A percentile compares a stretch with the other conserved stretches of the same genome.
phyloP scores from a whole-genome alignment of 2,329 filamentous ascomycete genomes.

The Stenocarpella maydis region DNA sequence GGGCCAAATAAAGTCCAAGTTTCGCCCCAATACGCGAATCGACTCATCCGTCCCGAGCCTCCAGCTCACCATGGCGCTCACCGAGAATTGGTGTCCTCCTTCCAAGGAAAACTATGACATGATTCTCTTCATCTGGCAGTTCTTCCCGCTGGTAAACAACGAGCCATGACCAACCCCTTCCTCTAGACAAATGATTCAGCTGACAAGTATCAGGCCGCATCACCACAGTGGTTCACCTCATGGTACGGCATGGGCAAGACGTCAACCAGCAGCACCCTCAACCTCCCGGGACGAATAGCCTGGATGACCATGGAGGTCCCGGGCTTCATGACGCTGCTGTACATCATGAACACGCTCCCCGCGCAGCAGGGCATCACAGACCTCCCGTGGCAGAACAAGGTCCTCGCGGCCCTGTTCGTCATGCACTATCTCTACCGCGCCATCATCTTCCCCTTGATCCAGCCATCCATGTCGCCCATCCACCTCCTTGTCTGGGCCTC shows the following conservation, averaged over 20 bases:
- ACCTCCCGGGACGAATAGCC: constrained; percentile 86
- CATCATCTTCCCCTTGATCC: constrained; percentile 80
- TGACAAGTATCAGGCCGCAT: constrained; percentile 50
- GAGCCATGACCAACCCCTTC: constrained; percentile 21
- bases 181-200: not conserved
- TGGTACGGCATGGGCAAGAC: constrained; percentile 96
- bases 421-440: constrained; percentile 94
- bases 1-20: not conserved
- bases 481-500: constrained; percentile 71
- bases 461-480: constrained; percentile 93
- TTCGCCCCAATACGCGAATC: not conserved
- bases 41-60: not conserved
- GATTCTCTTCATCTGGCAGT: constrained; percentile 61
- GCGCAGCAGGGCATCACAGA: constrained; percentile 61
- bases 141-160: constrained; percentile 60
- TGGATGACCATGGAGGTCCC: constrained; percentile 91
- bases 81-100: constrained; percentile 65
- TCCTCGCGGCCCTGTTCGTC: constrained; percentile 75
- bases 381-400: constrained; percentile 80
- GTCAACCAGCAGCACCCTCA: constrained; percentile 75
- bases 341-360: constrained; percentile 78
- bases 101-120: constrained; percentile 65
- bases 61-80: constrained; percentile 54
- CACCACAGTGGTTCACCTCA: constrained; percentile 76
- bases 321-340: constrained; percentile 79